A percentile compares a stretch with the other conserved stretches of the same genome.
phyloP scores from a whole-genome alignment of 768 basidiomycete species.

The Boletus rufocinnamomeus region DNA sequence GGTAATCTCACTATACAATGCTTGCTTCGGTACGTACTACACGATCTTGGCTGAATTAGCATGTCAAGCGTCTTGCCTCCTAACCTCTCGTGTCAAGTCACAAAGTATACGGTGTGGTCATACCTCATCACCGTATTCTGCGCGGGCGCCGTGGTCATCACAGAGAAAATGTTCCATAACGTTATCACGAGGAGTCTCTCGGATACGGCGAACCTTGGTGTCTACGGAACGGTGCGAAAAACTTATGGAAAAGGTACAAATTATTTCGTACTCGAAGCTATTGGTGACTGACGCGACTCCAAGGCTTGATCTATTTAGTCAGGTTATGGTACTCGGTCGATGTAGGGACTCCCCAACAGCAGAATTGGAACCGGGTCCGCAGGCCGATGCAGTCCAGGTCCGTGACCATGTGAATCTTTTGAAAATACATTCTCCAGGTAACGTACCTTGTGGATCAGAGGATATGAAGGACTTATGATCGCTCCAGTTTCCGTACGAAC shows the following conservation, averaged over 20 bases:
- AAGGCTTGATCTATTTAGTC: conserved; percentile 18
- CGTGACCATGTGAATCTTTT: conserved; percentile 17
- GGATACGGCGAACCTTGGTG: conserved; percentile 20
- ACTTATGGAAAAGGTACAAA: conserved; percentile 19
- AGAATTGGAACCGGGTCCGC: background rate
- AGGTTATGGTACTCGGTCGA: conserved; percentile 23
- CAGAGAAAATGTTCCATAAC: conserved; percentile 26
- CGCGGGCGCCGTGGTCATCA: conserved; percentile 7
- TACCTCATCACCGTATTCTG: conserved; percentile 28
- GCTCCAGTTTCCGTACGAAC: background rate
- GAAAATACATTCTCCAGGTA: background rate
- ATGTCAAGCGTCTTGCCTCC: background rate
- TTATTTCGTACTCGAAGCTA: too few relatives aligned
- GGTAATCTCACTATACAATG: conserved; percentile 20
- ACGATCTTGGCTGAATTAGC: background rate
- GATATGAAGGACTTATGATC: background rate
- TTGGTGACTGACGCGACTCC: background rate
- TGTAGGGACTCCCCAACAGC: background rate
- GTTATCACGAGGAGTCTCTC: conserved; percentile 11
- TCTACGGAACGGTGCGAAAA: conserved; percentile 16
- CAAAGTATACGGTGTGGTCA: conserved; percentile 12
- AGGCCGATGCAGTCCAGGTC: conserved; percentile 14
- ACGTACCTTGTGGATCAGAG: background rate
- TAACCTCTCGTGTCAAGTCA: conserved; percentile 9
- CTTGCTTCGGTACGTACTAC: conserved; percentile 21